Percentiles rank a stretch among this genome's conserved stretches.
Conservation (phyloP, 2,329 filamentous ascomycete genomes). For the Cucurbitaria berberidis region DNA sequence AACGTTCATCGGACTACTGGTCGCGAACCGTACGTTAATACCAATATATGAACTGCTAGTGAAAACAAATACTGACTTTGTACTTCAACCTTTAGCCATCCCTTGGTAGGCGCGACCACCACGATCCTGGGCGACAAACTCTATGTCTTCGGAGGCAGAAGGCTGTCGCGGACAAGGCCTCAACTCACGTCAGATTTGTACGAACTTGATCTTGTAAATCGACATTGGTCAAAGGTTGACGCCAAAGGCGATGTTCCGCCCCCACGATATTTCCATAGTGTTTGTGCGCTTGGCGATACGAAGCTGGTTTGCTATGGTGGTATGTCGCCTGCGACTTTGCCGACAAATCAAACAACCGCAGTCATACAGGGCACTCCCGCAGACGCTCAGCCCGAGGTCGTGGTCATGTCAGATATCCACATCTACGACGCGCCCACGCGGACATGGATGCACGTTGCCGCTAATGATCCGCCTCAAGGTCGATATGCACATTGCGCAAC, state of each 20-base stretch:
- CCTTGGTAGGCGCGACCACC: slow-evolving; percentile 91
- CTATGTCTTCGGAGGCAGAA: slow-evolving; percentile 92
- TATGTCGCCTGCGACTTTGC: slow-evolving; percentile 79
- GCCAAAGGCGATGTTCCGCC: slow-evolving; percentile 84
- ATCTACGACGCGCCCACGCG: slow-evolving; percentile 86
- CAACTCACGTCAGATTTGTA: slow-evolving; percentile 90
- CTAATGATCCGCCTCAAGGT: slow-evolving; percentile 84
- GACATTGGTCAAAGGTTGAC: slow-evolving; percentile 93
- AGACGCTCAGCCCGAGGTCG: slow-evolving; percentile 81
- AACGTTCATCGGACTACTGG: slow-evolving; percentile 84
- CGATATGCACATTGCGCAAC: slow-evolving; percentile 96
- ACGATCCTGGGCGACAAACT: slow-evolving; percentile 94
- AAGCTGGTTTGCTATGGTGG: slow-evolving; percentile 98
- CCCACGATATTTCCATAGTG: slow-evolving; percentile 94
- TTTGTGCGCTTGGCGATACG: slow-evolving; percentile 90
- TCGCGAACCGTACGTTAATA: slow-evolving; percentile 67
- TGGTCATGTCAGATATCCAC: slow-evolving; percentile 98
- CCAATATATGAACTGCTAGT: not conserved
- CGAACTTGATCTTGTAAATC: slow-evolving; percentile 86
- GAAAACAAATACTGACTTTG: not conserved
- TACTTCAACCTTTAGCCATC: slow-evolving; percentile 59
- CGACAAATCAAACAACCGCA: slow-evolving; percentile 45
- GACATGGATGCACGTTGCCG: slow-evolving; percentile 83
- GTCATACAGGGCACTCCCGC: slow-evolving; percentile 47
- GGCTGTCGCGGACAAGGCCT: slow-evolving; percentile 82